A percentile compares a stretch with the other conserved stretches of the same genome.
Evolutionary conservation across 2,329 filamentous ascomycete genomes (phyloP).

Genomic region (Cladorrhinum sp.): DNA sequence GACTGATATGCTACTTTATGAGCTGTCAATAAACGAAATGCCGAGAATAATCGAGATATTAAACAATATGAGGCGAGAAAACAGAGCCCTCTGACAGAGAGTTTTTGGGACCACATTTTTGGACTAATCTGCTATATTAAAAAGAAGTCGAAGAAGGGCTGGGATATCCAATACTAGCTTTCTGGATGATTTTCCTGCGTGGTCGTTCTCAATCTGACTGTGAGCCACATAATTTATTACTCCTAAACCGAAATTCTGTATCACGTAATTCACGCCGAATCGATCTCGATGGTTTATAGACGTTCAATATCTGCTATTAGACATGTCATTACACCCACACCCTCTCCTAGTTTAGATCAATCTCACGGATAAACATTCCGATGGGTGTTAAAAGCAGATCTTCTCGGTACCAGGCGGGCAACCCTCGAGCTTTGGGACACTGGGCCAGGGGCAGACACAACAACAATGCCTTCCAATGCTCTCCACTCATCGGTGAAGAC

Average conservation of each 20-base stretch:
- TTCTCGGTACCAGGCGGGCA: conserved; percentile 9
- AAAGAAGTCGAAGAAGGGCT: too few relatives aligned
- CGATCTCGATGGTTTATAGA: too few relatives aligned
- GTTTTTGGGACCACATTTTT: too few relatives aligned
- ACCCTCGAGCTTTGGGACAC: neutral
- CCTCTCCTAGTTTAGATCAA: neutral
- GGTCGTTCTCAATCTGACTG: too few relatives aligned
- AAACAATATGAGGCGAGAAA: neutral
- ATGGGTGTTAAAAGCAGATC: neutral
- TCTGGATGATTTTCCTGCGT: too few relatives aligned
- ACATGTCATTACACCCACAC: neutral
- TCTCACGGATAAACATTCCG: conserved; percentile 11
- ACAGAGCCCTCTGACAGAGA: neutral
- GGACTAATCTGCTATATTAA: too few relatives aligned
- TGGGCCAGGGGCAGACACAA: neutral
- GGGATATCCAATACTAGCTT: too few relatives aligned
- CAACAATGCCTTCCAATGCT: neutral
- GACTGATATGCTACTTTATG: neutral
- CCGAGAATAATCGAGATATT: neutral
- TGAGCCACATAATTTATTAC: too few relatives aligned
- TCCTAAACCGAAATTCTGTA: too few relatives aligned
- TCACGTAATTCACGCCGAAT: too few relatives aligned
- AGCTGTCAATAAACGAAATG: neutral
- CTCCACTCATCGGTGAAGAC: conserved; percentile 10
- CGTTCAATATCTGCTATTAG: too few relatives aligned